phyloP scores from a whole-genome alignment of 2,329 filamentous ascomycete genomes.

The Diaporthe amygdali region DNA sequence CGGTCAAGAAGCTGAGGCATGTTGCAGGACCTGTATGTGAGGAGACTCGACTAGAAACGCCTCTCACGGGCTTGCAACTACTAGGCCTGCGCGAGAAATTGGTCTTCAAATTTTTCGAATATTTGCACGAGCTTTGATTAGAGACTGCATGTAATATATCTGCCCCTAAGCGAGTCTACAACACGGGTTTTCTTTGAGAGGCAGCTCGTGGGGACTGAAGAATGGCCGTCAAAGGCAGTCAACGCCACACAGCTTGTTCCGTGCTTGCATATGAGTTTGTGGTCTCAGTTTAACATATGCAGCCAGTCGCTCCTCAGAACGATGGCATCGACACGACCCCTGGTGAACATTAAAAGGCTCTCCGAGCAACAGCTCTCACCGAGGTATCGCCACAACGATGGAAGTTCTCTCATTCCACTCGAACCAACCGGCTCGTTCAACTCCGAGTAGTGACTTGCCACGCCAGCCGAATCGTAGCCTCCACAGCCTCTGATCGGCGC shows the following conservation, averaged over 20 bases:
- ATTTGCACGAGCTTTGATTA: not conserved
- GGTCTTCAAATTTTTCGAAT: not conserved
- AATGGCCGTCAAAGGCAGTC: not conserved
- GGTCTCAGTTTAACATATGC: not conserved
- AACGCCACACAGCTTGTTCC: not conserved
- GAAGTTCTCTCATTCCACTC: conserved; percentile 1
- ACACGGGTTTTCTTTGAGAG: too few relatives aligned
- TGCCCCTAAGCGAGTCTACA: too few relatives aligned
- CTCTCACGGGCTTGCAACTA: too few relatives aligned
- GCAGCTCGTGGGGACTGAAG: not conserved
- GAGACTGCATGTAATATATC: not conserved
- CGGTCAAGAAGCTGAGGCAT: too few relatives aligned
- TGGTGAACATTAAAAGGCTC: too few relatives aligned
- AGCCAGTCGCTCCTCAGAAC: not conserved
- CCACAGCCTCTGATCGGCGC: conserved; percentile 53
- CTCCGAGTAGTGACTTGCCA: not conserved
- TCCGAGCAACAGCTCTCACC: not conserved
- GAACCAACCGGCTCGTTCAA: conserved; percentile 11
- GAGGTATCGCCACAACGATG: not conserved
- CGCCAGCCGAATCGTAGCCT: conserved; percentile 39
- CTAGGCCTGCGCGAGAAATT: too few relatives aligned
- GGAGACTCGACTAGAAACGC: too few relatives aligned
- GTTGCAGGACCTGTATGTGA: too few relatives aligned
- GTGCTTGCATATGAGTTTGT: too few relatives aligned
- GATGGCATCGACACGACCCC: not conserved